These are phyloP conservation scores for Entophlyctis helioformis DNA, from an alignment of 192 early-diverging fungal genomes.

Conservation along the genomic window DNA sequence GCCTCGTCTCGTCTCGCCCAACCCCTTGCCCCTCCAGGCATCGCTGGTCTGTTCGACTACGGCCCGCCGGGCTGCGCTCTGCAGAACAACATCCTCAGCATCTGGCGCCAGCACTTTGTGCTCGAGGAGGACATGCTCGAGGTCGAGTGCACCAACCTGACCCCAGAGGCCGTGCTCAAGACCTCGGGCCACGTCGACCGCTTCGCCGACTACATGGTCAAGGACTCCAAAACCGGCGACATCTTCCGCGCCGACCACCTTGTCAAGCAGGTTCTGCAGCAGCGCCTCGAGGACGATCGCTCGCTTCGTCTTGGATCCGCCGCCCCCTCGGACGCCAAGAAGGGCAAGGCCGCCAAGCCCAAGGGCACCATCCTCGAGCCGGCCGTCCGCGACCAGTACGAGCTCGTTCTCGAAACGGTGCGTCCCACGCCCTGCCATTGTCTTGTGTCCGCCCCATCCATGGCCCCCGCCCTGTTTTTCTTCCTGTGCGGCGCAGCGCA, in stretches of 20 bases:
- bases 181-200: conserved; percentile 99
- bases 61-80: conserved; percentile 91
- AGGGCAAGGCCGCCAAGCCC: conserved; percentile 32
- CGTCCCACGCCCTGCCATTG: too few relatives aligned
- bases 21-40: conserved; percentile 40
- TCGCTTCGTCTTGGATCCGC: conserved; percentile 11
- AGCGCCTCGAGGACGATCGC: conserved; percentile 79
- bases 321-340: conserved; percentile 15
- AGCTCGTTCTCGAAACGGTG: conserved; percentile 75
- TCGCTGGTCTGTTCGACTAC: conserved; percentile 95
- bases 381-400: conserved; percentile 54
- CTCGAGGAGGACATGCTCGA: conserved; percentile 99
- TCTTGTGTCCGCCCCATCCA: neutral
- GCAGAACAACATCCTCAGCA: conserved; percentile 74
- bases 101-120: conserved; percentile 95
- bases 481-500: too few relatives aligned
- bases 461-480: neutral
- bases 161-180: conserved; percentile 85
- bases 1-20: too few relatives aligned
- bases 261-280: conserved; percentile 83
- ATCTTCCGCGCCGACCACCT: conserved; percentile 97
- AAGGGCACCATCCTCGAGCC: conserved; percentile 53
- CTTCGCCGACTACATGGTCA: conserved; percentile 98
- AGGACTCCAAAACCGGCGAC: conserved; percentile 81
- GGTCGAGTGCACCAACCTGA: conserved; percentile 95